Conservation (phyloP, 2,329 filamentous ascomycete species). For the Pseudogymnoascus sp. region DNA sequence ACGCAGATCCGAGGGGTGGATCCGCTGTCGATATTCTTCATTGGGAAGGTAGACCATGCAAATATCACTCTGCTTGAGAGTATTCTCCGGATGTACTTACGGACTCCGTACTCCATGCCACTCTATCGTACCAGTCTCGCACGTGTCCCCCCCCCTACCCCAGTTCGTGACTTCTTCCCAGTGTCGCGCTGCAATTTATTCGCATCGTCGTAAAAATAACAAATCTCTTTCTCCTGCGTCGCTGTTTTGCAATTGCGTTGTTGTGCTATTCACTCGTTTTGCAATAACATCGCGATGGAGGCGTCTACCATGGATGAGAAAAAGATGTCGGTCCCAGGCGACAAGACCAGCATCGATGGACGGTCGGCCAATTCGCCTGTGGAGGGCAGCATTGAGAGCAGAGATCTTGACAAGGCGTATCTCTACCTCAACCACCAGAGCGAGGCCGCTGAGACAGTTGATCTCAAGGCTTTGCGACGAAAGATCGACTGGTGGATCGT, state of each 20-base stretch:
- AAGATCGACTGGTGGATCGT: conserved; percentile 52
- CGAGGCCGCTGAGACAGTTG: conserved; percentile 24
- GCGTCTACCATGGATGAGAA: conserved; percentile 4
- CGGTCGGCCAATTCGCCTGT: neutral
- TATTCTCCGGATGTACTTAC: neutral
- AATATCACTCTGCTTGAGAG: neutral
- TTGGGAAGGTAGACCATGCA: neutral
- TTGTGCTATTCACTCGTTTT: neutral
- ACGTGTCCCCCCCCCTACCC: neutral
- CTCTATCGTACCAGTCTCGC: neutral
- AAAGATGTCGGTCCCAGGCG: neutral
- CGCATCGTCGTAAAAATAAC: neutral
- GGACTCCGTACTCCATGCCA: neutral
- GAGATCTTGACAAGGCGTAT: conserved; percentile 37
- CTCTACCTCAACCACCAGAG: conserved; percentile 29
- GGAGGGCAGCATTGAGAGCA: neutral
- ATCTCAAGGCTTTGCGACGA: conserved; percentile 39
- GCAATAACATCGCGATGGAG: neutral
- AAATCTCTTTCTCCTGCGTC: neutral
- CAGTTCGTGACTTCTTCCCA: neutral
- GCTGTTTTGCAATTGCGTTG: neutral
- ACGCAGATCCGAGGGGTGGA: neutral
- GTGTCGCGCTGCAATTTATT: neutral
- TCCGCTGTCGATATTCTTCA: neutral
- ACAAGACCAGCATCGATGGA: neutral